Percentiles rank a stretch among this genome's conserved stretches.
Conservation (phyloP, 2,329 filamentous ascomycete species). For the Neocucurbitaria cava region DNA sequence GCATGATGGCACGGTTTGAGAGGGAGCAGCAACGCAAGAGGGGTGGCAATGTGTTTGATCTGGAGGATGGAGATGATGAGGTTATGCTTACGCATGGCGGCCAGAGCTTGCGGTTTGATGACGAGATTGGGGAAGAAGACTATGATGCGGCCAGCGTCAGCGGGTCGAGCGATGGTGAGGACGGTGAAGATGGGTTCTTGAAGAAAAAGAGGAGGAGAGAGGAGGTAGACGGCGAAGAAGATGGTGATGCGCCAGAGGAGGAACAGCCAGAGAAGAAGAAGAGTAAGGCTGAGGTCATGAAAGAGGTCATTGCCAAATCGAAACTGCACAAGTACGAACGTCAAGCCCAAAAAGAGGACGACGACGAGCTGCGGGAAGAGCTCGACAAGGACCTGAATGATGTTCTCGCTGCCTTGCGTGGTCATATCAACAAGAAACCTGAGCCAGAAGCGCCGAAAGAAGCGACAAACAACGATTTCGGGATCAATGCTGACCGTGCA, state of each 20-base stretch:
- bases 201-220: slow-evolving; percentile 54
- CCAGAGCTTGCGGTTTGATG: slow-evolving; percentile 71
- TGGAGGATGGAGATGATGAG: slow-evolving; percentile 81
- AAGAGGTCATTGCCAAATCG: slow-evolving; percentile 96
- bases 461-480: slow-evolving; percentile 47
- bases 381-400: slow-evolving; percentile 83
- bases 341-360: slow-evolving; percentile 89
- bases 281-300: slow-evolving; percentile 95
- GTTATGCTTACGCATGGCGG: slow-evolving; percentile 84
- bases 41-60: slow-evolving; percentile 82
- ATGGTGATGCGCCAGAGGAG: slow-evolving; percentile 46
- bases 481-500: slow-evolving; percentile 67
- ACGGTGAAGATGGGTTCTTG: slow-evolving; percentile 48
- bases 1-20: slow-evolving; percentile 89
- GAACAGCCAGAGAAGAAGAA: slow-evolving; percentile 83
- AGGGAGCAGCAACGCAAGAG: slow-evolving; percentile 84
- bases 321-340: slow-evolving; percentile 95
- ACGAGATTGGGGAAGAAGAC: slow-evolving; percentile 66
- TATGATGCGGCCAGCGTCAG: slow-evolving; percentile 79
- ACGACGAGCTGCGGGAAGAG: slow-evolving; percentile 83
- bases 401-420: slow-evolving; percentile 74
- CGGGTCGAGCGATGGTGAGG: slow-evolving; percentile 51
- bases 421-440: slow-evolving; percentile 60
- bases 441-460: slow-evolving; percentile 51
- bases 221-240: slow-evolving; percentile 56